Percentiles rank a stretch among this genome's conserved stretches.
Conservation (phyloP, 2,329 filamentous ascomycete species). For the Neurospora sp. region DNA sequence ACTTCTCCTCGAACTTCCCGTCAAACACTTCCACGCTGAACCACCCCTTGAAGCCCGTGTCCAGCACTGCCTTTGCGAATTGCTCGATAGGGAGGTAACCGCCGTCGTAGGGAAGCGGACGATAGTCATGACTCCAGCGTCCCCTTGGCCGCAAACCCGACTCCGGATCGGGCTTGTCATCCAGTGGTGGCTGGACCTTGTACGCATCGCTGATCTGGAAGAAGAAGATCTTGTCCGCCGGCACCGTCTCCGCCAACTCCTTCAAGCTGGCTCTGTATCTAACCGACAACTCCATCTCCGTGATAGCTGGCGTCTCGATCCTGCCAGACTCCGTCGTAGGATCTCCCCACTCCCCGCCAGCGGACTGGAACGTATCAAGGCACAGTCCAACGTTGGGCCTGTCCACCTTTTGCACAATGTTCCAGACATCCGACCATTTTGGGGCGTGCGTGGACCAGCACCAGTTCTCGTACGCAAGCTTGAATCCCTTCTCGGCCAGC, state of each 20-base stretch:
- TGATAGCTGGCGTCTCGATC: conserved; percentile 33
- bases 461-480: conserved; percentile 72
- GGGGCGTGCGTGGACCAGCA: conserved; percentile 66
- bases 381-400: conserved; percentile 61
- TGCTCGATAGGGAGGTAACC: conserved; percentile 61
- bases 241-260: conserved; percentile 46
- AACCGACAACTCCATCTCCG: conserved; percentile 33
- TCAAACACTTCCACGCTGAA: conserved; percentile 24
- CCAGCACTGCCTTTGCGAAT: conserved; percentile 54
- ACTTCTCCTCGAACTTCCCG: conserved; percentile 21
- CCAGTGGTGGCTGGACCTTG: conserved; percentile 45
- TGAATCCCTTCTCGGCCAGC: conserved; percentile 44
- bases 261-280: conserved; percentile 44
- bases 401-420: conserved; percentile 53
- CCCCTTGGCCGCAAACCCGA: conserved; percentile 49
- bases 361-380: conserved; percentile 69
- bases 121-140: conserved; percentile 61
- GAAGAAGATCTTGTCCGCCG: conserved; percentile 61
- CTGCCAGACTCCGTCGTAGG: conserved; percentile 54
- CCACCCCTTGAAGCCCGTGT: conserved; percentile 40
- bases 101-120: conserved; percentile 59
- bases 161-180: conserved; percentile 32
- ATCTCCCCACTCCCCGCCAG: conserved; percentile 63
- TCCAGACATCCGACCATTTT: conserved; percentile 59
- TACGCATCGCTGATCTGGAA: conserved; percentile 71